Base-by-base conservation (phyloP, 768 basidiomycete species). In the Tricholoma sp. region DNA sequence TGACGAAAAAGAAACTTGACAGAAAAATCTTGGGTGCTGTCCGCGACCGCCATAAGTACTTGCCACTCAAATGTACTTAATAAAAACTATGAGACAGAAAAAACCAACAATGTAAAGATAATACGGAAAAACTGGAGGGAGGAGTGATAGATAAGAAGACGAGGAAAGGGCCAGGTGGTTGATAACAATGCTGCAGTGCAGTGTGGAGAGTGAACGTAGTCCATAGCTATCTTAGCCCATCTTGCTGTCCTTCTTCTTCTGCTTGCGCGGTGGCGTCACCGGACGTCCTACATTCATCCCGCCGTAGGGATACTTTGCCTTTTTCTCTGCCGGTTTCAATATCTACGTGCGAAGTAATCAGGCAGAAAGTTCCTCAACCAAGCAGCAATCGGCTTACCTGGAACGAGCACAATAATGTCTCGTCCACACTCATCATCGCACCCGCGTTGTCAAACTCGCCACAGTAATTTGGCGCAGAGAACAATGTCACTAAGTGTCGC, bases 391-490 rank as follows among this genome's bases (percentile, higher is more conserved):
- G 36, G 49, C 73, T 57, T 61, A 95, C 94, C 76, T 98, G 96
- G 92, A 98, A 98, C 7, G 95, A 98, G 75, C 96, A 98, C 61
- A 98, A 72, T 61, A 98, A 72, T 8, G 96, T 97, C 74, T 98
- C 96, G 66, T 98, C 96, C 42, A 99, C 96, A 66, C 91, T 94
- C 96, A 98, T 99, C 96, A 99, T 99, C 33, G 96, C 96, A 36
- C 96, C 96, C 4, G 96, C 95, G 71, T 99, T 99, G 72, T 99
- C 96, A 66, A 99, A 99, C 76, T 98, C 91, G 61, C 93, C 90
- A 64, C 89, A 92, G 66, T 93, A 92, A 77, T 93, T 92, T 57
- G 96, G 96, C 52, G 96, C 96, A 20, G 94, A 96, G 77, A 98
- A 98, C 45, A 98, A 72, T 42, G 96, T 98, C 62, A 98, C 96